phyloP scores from a whole-genome alignment of 2,329 filamentous ascomycete species.

The Drechmeria coniospora region DNA sequence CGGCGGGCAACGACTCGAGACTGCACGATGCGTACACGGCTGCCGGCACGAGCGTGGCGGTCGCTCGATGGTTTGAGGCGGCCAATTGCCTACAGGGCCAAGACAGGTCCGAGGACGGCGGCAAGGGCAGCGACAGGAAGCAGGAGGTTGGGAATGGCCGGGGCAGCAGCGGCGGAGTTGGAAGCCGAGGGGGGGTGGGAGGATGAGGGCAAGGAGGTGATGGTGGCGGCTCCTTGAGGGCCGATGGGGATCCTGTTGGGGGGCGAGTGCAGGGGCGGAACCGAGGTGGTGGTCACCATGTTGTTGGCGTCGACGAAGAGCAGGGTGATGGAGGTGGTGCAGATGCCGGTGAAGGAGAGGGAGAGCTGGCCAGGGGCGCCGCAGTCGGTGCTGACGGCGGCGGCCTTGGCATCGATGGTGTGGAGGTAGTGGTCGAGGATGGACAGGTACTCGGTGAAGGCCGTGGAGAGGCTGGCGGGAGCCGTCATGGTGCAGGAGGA shows the following conservation, averaged over 20 bases:
- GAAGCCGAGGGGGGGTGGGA: too few species aligned
- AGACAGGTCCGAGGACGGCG: background rate
- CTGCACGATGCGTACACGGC: background rate
- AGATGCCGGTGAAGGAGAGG: background rate
- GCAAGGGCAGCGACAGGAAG: background rate
- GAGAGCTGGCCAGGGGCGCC: background rate
- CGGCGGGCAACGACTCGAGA: too few species aligned
- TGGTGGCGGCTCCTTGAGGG: background rate
- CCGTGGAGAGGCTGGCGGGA: background rate
- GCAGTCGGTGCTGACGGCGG: background rate
- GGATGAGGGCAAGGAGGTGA: too few species aligned
- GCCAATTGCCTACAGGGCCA: background rate
- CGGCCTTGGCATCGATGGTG: background rate
- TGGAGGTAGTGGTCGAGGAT: background rate
- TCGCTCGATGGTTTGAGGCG: background rate
- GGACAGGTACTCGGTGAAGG: background rate
- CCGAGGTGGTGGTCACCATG: background rate
- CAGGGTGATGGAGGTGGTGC: background rate
- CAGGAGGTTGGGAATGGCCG: background rate
- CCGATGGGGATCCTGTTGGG: background rate
- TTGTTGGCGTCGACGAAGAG: background rate
- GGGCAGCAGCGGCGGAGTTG: background rate
- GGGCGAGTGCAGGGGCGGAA: background rate
- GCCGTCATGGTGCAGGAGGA: background rate
- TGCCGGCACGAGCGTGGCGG: background rate